phyloP scores from a whole-genome alignment of 2,329 filamentous ascomycete species.

The Ophiostoma australiae region DNA sequence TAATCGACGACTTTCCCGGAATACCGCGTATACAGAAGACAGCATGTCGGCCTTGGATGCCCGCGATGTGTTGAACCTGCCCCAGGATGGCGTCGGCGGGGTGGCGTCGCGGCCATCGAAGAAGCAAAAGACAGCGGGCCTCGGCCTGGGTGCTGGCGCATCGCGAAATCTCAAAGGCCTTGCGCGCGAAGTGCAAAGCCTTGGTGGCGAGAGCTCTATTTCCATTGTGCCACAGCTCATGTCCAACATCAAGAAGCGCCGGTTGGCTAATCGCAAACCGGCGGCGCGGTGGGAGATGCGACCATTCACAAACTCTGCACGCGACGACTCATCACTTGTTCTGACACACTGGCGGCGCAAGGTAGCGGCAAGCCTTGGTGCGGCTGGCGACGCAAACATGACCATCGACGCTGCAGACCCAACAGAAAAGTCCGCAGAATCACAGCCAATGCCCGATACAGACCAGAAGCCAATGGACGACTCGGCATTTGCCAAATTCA shows the following conservation, averaged over 20 bases:
- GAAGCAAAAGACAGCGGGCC: conserved; percentile 64
- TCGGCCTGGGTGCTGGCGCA: conserved; percentile 31
- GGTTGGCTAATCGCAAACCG: conserved; percentile 51
- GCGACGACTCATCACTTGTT: conserved; percentile 60
- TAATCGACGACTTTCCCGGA: not conserved
- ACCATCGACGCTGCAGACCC: not conserved
- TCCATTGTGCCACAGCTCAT: conserved; percentile 57
- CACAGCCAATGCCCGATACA: conserved; percentile 3
- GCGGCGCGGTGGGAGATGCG: conserved; percentile 61
- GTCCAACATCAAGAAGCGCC: conserved; percentile 55
- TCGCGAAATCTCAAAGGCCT: conserved; percentile 56
- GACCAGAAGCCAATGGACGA: conserved; percentile 44
- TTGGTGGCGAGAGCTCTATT: conserved; percentile 62
- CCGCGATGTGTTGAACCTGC: conserved; percentile 81
- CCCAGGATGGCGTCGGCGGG: conserved; percentile 48
- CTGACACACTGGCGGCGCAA: conserved; percentile 72
- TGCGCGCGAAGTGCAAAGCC: conserved; percentile 60
- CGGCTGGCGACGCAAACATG: not conserved
- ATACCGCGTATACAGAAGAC: not conserved
- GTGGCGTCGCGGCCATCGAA: conserved; percentile 56
- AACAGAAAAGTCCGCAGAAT: conserved; percentile 1
- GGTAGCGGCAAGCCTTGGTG: not conserved
- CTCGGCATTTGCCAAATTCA: conserved; percentile 77
- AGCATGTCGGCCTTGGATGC: conserved; percentile 68
- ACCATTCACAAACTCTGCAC: conserved; percentile 72